A percentile compares a stretch with the other conserved stretches of the same genome.
Evolutionary conservation across 2,329 filamentous ascomycete species (phyloP).

Genomic region (Colletotrichum karsti): DNA sequence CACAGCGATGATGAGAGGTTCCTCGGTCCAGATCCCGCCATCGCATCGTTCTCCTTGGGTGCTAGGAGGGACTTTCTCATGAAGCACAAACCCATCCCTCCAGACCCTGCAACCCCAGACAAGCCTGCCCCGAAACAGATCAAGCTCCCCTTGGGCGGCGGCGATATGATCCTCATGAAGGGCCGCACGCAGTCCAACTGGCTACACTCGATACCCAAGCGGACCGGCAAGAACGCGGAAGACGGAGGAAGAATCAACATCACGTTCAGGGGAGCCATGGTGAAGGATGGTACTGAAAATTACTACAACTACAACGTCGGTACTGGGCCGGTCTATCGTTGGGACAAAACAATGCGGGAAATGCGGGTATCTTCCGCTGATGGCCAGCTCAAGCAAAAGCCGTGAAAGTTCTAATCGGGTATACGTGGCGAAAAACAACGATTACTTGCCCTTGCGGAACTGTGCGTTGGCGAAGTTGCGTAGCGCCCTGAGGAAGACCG

Average conservation of each 20-base stretch:
- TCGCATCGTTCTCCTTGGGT: conserved; percentile 79
- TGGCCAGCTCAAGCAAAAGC: conserved; percentile 33
- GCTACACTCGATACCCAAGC: conserved; percentile 82
- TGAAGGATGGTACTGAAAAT: conserved; percentile 79
- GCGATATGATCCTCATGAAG: conserved; percentile 84
- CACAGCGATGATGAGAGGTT: conserved; percentile 86
- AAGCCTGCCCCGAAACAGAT: conserved; percentile 44
- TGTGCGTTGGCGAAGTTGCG: conserved; percentile 87
- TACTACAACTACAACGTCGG: conserved; percentile 89
- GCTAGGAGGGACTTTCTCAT: conserved; percentile 79
- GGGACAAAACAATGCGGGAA: conserved; percentile 65
- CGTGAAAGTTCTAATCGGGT: conserved; percentile 18
- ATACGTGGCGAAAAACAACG: conserved; percentile 3
- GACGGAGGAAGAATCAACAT: conserved; percentile 78
- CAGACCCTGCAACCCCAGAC: conserved; percentile 31
- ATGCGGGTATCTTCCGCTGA: conserved; percentile 46
- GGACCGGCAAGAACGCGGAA: conserved; percentile 69
- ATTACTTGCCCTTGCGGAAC: conserved; percentile 80
- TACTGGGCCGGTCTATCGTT: conserved; percentile 71
- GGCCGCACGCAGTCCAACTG: conserved; percentile 79
- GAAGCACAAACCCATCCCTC: conserved; percentile 74
- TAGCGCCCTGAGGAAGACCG: conserved; percentile 87
- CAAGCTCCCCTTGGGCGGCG: conserved; percentile 66
- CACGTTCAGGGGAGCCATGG: conserved; percentile 77
- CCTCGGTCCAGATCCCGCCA: conserved; percentile 73